Base-by-base conservation (phyloP, 2,329 filamentous ascomycete species). In the Capronia americana region DNA sequence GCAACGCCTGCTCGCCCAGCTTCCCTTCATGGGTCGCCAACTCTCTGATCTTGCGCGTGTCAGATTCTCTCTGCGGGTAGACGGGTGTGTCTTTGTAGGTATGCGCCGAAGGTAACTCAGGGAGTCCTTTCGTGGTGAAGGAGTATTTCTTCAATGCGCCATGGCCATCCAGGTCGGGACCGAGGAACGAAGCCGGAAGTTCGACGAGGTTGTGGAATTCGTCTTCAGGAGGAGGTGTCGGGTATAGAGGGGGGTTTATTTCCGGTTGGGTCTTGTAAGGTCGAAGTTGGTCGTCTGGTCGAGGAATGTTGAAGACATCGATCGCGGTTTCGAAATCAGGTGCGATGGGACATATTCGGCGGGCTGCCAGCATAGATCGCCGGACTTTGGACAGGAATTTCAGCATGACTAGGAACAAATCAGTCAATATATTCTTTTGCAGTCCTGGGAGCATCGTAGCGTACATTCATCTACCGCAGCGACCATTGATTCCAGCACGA, bases 11-110 rank as follows among this genome's bases (percentile, higher is more conserved):
- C 74, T 90, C 88, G 7, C 87, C 88, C 66, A 88, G 76, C 54
- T 88, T 83, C 14, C 87, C 87, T 74, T 90, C 88, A 72, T 89
- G 84, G 3, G 87, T 89, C 4, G 87, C 87, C 64, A 84, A 82
- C 73, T 90, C 88, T 44, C 87, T 78, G 55, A 89, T 85, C 69
- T 82, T 83, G 44, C 86, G 80, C 2, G 86, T 83, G 70, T 90
- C 87, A 38, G 80, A 84, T 69, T 89, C 86, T 66, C 87, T 82
- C 46, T 84, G 76, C 1, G 84, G 83, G 68, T 83, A 88, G 3
- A 89, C 84, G 0, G 86, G 80, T 1, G 87, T 89, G 28, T 83
- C 77, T 70, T 84, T 84, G 78, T 87, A 90, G 0, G 88, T 88
- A 75, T 90, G 88, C 73, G 83, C 85, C 57, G 87, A 87, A 7